Percentiles rank a stretch among this genome's conserved stretches.
phyloP scores from a whole-genome alignment of 2,329 filamentous ascomycete species.

The Coleophoma crateriformis region DNA sequence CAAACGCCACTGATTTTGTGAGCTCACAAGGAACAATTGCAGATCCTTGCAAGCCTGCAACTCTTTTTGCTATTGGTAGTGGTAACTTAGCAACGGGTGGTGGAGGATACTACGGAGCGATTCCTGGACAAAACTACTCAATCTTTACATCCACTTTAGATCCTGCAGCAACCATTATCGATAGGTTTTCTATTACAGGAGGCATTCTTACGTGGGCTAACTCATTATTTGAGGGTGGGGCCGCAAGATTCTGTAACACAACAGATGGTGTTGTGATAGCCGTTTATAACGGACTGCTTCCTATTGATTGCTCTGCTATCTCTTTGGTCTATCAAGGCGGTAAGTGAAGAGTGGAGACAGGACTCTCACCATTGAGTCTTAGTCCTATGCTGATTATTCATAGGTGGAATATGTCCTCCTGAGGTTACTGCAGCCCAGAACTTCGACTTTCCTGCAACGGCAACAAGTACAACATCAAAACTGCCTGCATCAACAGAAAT shows the following conservation, averaged over 20 bases:
- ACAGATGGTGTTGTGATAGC: background rate
- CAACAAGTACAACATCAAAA: too few relatives aligned
- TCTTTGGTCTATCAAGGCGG: background rate
- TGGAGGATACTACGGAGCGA: background rate
- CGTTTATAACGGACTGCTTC: background rate
- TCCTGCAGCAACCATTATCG: background rate
- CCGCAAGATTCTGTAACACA: background rate
- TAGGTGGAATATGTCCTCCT: too few relatives aligned
- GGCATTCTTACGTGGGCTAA: background rate
- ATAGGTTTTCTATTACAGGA: background rate
- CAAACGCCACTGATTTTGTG: background rate
- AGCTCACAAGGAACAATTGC: background rate
- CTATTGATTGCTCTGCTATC: background rate
- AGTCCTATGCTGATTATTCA: too few relatives aligned
- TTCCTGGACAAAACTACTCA: background rate
- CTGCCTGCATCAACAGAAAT: too few relatives aligned
- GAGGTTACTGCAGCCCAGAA: too few relatives aligned
- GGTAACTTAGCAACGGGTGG: background rate
- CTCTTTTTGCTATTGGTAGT: background rate
- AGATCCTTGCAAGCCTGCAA: background rate
- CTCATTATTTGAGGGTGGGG: background rate
- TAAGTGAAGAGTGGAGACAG: background rate
- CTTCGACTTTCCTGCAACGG: too few relatives aligned
- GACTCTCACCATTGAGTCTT: too few relatives aligned
- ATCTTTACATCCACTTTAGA: background rate